These are phyloP conservation scores for Mycena chlorophos DNA, from an alignment of 768 basidiomycete species.

Conservation along the genomic window DNA sequence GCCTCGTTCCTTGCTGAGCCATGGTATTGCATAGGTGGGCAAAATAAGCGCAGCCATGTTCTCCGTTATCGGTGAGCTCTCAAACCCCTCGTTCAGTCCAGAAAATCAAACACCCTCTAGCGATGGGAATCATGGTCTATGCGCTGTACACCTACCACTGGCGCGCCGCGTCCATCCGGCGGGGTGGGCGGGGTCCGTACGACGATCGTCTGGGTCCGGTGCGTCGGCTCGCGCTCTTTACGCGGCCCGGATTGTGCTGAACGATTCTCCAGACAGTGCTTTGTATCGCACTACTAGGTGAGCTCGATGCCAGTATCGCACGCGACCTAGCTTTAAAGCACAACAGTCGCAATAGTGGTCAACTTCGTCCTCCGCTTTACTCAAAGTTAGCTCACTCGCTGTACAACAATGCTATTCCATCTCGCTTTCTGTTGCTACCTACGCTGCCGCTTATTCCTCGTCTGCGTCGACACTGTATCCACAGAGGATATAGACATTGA, in stretches of 20 bases:
- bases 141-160: conserved; percentile 95
- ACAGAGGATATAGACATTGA: conserved; percentile 77
- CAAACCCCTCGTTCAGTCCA: no score
- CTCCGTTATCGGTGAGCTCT: conserved; percentile 78
- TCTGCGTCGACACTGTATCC: conserved; percentile 57
- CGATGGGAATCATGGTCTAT: conserved; percentile 96
- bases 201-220: conserved; percentile 96
- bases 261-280: conserved; percentile 64
- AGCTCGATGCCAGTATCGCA: conserved; percentile 18
- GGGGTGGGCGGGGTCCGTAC: conserved; percentile 90
- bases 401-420: no score
- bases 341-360: conserved; percentile 74
- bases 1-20: neutral
- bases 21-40: conserved; percentile 61
- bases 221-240: conserved; percentile 37
- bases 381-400: neutral
- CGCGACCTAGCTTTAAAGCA: conserved; percentile 8
- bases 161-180: conserved; percentile 90
- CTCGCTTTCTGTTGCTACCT: no score
- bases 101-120: no score
- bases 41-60: conserved; percentile 97
- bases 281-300: conserved; percentile 79
- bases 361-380: conserved; percentile 87
- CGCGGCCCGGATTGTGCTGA: conserved; percentile 11
- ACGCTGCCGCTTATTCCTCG: conserved; percentile 60